phyloP scores from a whole-genome alignment of 2,329 filamentous ascomycete species.

The Phaeosphaeriaceae sp. region DNA sequence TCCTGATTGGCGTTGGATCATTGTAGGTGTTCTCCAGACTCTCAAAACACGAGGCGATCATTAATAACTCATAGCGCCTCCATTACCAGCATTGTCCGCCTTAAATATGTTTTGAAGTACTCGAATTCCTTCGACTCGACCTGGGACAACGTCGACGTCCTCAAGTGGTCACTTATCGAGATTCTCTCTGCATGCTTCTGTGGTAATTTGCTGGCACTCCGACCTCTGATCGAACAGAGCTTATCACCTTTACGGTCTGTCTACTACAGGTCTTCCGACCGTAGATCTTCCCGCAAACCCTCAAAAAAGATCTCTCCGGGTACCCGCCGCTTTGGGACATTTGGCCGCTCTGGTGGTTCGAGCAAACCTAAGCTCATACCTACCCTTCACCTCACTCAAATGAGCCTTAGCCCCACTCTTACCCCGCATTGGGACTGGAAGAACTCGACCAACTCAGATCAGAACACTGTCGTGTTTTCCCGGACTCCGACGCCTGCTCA shows the following conservation, averaged over 20 bases:
- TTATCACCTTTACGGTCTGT: slow-evolving; percentile 14
- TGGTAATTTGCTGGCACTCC: slow-evolving; percentile 22
- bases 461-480: slow-evolving; percentile 2
- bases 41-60: neutral
- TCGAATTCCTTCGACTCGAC: slow-evolving; percentile 21
- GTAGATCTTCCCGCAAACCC: slow-evolving; percentile 11
- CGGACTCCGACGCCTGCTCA: slow-evolving; percentile 1
- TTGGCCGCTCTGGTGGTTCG: neutral
- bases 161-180: slow-evolving; percentile 28
- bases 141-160: slow-evolving; percentile 25
- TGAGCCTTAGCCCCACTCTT: neutral
- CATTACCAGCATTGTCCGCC: slow-evolving; percentile 22
- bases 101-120: slow-evolving; percentile 21
- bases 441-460: neutral
- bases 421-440: slow-evolving; percentile 4
- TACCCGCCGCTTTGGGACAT: slow-evolving; percentile 2
- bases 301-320: slow-evolving; percentile 10
- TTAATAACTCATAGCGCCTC: slow-evolving; percentile 16
- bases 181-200: slow-evolving; percentile 22
- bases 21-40: slow-evolving; percentile 10
- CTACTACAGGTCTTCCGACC: slow-evolving; percentile 9
- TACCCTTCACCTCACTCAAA: slow-evolving; percentile 11
- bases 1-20: slow-evolving; percentile 22
- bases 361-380: slow-evolving; percentile 10
- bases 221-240: slow-evolving; percentile 19